Conservation (phyloP, 192 early-diverging fungal genomes). For the Entrophospora sp. region DNA sequence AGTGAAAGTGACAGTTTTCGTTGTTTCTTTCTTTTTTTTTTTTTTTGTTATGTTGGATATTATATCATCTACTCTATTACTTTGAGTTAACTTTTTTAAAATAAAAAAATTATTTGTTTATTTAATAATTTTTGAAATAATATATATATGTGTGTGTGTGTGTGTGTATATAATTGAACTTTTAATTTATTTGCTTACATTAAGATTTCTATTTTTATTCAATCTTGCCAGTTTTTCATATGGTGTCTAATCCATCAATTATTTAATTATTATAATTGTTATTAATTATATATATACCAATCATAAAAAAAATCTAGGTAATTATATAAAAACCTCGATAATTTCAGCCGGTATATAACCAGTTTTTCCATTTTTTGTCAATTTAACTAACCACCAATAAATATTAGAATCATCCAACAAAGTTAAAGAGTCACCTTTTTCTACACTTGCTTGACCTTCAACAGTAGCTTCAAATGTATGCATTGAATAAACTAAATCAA, state of each 20-base stretch:
- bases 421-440: constrained; percentile 65
- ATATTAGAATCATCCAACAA: constrained; percentile 74
- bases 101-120: too few species aligned
- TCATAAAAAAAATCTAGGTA: too few species aligned
- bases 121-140: too few species aligned
- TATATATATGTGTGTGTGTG: not conserved
- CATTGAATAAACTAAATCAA: constrained; percentile 71
- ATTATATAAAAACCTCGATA: constrained; percentile 60
- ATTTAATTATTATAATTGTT: too few species aligned
- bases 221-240: constrained; percentile 68
- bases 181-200: constrained; percentile 26
- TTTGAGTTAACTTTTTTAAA: constrained; percentile 12
- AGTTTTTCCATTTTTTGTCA: constrained; percentile 55
- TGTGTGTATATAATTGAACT: not conserved
- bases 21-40: not conserved
- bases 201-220: constrained; percentile 65
- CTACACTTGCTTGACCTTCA: constrained; percentile 76
- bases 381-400: constrained; percentile 73
- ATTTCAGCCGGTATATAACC: constrained; percentile 87
- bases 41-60: not conserved
- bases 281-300: too few species aligned
- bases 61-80: constrained; percentile 5
- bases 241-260: too few species aligned
- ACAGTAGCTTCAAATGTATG: constrained; percentile 79
- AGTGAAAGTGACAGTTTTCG: constrained; percentile 5